Conservation (phyloP, 768 basidiomycete species). For the Chalciporus piperatus region DNA sequence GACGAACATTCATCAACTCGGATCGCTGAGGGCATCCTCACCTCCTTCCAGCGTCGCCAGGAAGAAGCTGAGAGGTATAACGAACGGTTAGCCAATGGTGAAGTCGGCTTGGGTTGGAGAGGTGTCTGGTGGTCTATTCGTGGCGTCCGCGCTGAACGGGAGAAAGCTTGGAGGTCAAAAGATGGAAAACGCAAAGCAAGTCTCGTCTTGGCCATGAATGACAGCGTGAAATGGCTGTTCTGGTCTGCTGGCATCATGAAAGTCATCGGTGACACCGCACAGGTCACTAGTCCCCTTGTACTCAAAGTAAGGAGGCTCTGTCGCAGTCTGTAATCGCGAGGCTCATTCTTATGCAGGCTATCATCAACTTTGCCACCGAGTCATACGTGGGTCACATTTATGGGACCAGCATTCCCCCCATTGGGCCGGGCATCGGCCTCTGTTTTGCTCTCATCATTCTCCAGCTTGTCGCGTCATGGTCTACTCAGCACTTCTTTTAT, state of each 20-base stretch:
- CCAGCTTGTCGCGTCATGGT: slow-evolving; percentile 64
- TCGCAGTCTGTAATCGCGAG: neutral
- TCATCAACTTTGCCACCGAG: slow-evolving; percentile 66
- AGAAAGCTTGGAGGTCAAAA: slow-evolving; percentile 61
- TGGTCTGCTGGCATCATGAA: slow-evolving; percentile 66
- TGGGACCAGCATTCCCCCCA: slow-evolving; percentile 37
- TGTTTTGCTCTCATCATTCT: slow-evolving; percentile 67
- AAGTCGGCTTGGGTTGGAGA: slow-evolving; percentile 54
- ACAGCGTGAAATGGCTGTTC: slow-evolving; percentile 74
- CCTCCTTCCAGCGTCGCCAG: slow-evolving; percentile 59
- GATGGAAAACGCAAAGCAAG: slow-evolving; percentile 65
- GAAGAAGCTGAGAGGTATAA: slow-evolving; percentile 70
- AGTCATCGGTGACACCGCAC: slow-evolving; percentile 66
- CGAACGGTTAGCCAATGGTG: slow-evolving; percentile 58
- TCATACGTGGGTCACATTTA: slow-evolving; percentile 52
- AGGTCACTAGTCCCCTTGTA: slow-evolving; percentile 71
- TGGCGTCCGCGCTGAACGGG: slow-evolving; percentile 46
- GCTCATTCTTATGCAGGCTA: slow-evolving; percentile 39
- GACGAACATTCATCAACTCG: slow-evolving; percentile 54
- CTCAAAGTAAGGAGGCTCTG: slow-evolving; percentile 58
- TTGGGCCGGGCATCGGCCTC: slow-evolving; percentile 69
- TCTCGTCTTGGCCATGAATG: slow-evolving; percentile 67
- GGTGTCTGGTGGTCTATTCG: slow-evolving; percentile 59
- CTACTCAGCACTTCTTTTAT: slow-evolving; percentile 83
- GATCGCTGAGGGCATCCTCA: slow-evolving; percentile 61